phyloP scores from a whole-genome alignment of 1,284 basidiomycete species.

The Microbotryomycetes sp. region DNA sequence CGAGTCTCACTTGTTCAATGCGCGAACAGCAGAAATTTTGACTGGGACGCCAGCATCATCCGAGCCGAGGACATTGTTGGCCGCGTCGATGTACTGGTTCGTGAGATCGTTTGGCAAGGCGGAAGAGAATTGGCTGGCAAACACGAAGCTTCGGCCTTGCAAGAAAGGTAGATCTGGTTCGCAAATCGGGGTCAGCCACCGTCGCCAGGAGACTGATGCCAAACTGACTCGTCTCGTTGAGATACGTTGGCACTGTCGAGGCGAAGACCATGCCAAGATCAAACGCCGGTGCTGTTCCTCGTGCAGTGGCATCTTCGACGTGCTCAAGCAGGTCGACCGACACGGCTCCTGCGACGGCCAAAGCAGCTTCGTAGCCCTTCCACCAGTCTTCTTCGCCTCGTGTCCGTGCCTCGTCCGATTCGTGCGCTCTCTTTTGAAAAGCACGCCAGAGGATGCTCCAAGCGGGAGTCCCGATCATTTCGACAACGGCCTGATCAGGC shows the following conservation, averaged over 20 bases:
- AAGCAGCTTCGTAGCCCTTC: slow-evolving; percentile 43
- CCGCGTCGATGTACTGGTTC: slow-evolving; percentile 76
- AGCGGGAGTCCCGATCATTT: slow-evolving; percentile 57
- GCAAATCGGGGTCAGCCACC: slow-evolving; percentile 1
- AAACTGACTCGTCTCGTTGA: slow-evolving; percentile 57
- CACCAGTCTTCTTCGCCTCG: slow-evolving; percentile 38
- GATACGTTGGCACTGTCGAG: slow-evolving; percentile 68
- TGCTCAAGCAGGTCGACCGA: slow-evolving; percentile 68
- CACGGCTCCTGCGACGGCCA: slow-evolving; percentile 78
- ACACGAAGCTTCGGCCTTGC: slow-evolving; percentile 89
- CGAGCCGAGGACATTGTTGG: slow-evolving; percentile 75
- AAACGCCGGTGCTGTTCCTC: slow-evolving; percentile 57
- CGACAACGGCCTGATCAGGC: slow-evolving; percentile 58
- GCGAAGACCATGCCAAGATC: slow-evolving; percentile 70
- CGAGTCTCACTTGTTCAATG: slow-evolving; percentile 68
- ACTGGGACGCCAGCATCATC: slow-evolving; percentile 66
- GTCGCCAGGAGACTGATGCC: slow-evolving; percentile 1
- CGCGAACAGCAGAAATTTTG: slow-evolving; percentile 88
- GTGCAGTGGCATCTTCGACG: slow-evolving; percentile 63
- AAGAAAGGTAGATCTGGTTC: slow-evolving; percentile 79
- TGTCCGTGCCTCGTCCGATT: slow-evolving; percentile 51
- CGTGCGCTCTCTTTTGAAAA: slow-evolving; percentile 53
- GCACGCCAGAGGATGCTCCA: slow-evolving; percentile 55
- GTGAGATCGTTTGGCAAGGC: slow-evolving; percentile 64
- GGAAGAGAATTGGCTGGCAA: slow-evolving; percentile 80